Conservation (phyloP, 169 alveolate species). For the Eimeria maxima region DNA sequence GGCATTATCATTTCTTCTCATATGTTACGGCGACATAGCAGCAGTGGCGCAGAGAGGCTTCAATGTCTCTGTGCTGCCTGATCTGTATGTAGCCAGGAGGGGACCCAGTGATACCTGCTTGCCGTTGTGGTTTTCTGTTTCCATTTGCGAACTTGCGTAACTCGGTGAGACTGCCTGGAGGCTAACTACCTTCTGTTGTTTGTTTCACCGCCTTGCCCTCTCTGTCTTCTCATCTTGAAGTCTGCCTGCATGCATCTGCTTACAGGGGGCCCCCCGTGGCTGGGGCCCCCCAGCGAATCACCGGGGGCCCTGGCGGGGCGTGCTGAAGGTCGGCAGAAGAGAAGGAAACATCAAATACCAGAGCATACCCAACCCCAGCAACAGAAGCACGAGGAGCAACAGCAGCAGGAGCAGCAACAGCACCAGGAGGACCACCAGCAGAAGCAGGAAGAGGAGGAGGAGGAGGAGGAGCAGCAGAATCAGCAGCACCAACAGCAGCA, state of each 20-base stretch:
- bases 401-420: not conserved
- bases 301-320: not conserved
- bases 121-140: not conserved
- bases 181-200: not conserved
- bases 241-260: not conserved
- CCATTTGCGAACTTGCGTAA: not conserved
- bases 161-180: not conserved
- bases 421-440: not conserved
- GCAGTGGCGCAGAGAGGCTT: not conserved
- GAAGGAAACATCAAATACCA: not conserved
- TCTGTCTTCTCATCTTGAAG: not conserved
- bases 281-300: conserved; percentile 23
- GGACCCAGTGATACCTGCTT: not conserved
- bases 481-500: not conserved
- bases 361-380: not conserved
- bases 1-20: not conserved
- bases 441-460: not conserved
- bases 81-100: not conserved
- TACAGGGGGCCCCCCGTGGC: conserved; percentile 24
- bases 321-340: not conserved
- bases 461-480: not conserved
- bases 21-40: not conserved
- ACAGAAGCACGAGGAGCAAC: not conserved
- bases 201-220: not conserved
- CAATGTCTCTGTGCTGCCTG: not conserved